These are phyloP conservation scores for Pestalotiopsis sp. DNA, from an alignment of 2,329 filamentous ascomycete species.

Conservation along the genomic window DNA sequence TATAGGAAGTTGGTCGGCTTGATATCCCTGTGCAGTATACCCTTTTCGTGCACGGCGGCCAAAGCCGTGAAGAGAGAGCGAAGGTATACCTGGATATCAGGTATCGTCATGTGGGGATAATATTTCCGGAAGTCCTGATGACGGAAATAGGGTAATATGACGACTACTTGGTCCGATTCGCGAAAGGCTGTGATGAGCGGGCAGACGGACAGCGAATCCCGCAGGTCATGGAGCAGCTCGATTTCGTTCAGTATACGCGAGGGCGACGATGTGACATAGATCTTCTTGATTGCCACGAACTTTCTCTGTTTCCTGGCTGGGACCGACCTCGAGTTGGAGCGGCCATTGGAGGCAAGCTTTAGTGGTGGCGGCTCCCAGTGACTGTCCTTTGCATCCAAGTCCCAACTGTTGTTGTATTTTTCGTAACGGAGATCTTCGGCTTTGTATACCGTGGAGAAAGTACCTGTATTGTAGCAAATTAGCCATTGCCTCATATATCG, in stretches of 20 bases:
- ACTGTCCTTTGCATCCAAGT: conserved; percentile 67
- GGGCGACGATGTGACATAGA: conserved; percentile 96
- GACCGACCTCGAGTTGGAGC: conserved; percentile 37
- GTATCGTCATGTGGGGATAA: conserved; percentile 85
- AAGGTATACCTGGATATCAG: conserved; percentile 89
- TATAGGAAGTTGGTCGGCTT: conserved; percentile 98
- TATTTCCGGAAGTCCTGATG: conserved; percentile 95
- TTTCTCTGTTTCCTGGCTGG: conserved; percentile 52
- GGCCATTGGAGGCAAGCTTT: conserved; percentile 50
- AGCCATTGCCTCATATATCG: conserved; percentile 7
- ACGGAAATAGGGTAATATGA: conserved; percentile 92
- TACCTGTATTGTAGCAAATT: conserved; percentile 59
- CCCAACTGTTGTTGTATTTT: conserved; percentile 84
- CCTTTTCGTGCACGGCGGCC: conserved; percentile 77
- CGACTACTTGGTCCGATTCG: conserved; percentile 90
- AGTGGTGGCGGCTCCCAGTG: conserved; percentile 71
- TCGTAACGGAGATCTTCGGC: conserved; percentile 91
- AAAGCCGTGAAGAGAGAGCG: conserved; percentile 85
- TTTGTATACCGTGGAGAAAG: conserved; percentile 98
- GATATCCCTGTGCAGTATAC: conserved; percentile 92
- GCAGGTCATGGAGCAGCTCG: conserved; percentile 86
- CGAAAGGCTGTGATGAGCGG: conserved; percentile 97
- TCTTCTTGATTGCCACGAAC: conserved; percentile 98
- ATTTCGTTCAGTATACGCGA: conserved; percentile 94
- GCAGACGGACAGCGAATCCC: conserved; percentile 82